These are phyloP conservation scores for Beauveria sp. DNA, from an alignment of 2,329 filamentous ascomycete genomes.

Conservation along the genomic window DNA sequence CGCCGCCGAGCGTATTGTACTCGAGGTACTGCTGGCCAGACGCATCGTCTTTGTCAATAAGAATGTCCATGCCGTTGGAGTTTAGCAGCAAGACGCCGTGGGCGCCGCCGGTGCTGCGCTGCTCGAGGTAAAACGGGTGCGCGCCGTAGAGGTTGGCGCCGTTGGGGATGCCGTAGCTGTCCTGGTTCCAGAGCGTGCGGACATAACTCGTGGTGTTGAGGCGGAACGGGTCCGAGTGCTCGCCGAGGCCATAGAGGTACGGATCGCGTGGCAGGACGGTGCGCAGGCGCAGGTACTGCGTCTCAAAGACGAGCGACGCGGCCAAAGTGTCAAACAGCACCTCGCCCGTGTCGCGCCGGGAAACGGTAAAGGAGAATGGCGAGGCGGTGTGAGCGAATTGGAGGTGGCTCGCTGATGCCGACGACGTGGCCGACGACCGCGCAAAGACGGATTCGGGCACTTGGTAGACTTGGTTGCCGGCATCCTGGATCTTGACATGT, in stretches of 20 bases:
- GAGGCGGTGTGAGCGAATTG: conserved; percentile 29
- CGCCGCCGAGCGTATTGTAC: conserved; percentile 74
- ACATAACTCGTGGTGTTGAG: conserved; percentile 50
- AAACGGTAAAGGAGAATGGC: conserved; percentile 59
- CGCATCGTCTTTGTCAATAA: conserved; percentile 53
- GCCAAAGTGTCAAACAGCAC: conserved; percentile 60
- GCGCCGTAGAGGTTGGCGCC: conserved; percentile 66
- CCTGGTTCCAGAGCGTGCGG: conserved; percentile 64
- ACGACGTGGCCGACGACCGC: conserved; percentile 54
- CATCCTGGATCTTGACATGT: conserved; percentile 65
- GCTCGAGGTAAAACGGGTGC: conserved; percentile 71
- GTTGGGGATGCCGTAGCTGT: conserved; percentile 54
- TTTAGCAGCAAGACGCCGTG: conserved; percentile 79
- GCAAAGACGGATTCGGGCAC: conserved; percentile 59
- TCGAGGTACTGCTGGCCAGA: conserved; percentile 60
- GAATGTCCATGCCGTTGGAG: conserved; percentile 65
- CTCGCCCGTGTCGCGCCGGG: conserved; percentile 24
- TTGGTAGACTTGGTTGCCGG: conserved; percentile 58
- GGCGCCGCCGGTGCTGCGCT: conserved; percentile 30
- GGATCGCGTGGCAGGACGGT: conserved; percentile 59
- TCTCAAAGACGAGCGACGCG: conserved; percentile 60
- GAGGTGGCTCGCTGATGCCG: conserved; percentile 51
- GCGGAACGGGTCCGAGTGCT: conserved; percentile 61
- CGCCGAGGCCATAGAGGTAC: conserved; percentile 68
- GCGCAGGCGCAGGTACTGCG: conserved; percentile 62